Base-by-base conservation (phyloP, 202 grass and related monocot species). In the Brachypodium distachyon region DNA sequence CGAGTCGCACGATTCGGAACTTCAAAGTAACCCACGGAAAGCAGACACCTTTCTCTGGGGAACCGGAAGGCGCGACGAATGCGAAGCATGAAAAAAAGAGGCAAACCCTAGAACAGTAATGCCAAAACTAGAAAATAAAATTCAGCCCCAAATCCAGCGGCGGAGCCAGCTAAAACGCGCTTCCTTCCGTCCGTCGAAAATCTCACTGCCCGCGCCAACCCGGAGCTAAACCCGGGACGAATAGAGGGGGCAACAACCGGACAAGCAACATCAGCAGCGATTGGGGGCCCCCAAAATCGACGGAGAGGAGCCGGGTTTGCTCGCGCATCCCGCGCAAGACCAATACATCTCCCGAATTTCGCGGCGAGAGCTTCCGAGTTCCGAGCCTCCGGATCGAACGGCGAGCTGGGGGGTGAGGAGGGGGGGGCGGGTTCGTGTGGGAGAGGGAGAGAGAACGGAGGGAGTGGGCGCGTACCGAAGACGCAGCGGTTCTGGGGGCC, bases 401-500 rank as follows among this genome's bases (percentile, higher is more conserved):
- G 46, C 12, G 56, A 9, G 12, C 18, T 40, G 64, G 39, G 39
- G 17, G 25, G 41, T 22, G 25, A 1, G 4, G 65, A 17, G 16
- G 0, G 1, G 28, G 64, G 42, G 26, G 27, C 0, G 33, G 33
- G 33, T 36, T 36, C n/a, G 33, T 2, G 66, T 28, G 17, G 32
- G 27, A 33, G 43, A 70, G 42, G 33, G 27, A 22, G 22, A 21
- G 12, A 0, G 10, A n/a, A n/a, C n/a, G 62, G 0, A n/a, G 6
- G 52, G 62, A 38, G 21, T 7, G 40, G 74, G 54, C 3, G 42
- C 80, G 79, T 65, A 98, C 96, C 96, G 58, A 98, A 98, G 61
- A 98, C 96, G 87, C 91, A 98, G 59, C 96, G 89, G 52, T 95
- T 91, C 80, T 92, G 96, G 33, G 81, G 47, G 72, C 81, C 81